Base-by-base conservation (phyloP, 2,329 filamentous ascomycete genomes). In the Stagonosporopsis cucurbitacearum region DNA sequence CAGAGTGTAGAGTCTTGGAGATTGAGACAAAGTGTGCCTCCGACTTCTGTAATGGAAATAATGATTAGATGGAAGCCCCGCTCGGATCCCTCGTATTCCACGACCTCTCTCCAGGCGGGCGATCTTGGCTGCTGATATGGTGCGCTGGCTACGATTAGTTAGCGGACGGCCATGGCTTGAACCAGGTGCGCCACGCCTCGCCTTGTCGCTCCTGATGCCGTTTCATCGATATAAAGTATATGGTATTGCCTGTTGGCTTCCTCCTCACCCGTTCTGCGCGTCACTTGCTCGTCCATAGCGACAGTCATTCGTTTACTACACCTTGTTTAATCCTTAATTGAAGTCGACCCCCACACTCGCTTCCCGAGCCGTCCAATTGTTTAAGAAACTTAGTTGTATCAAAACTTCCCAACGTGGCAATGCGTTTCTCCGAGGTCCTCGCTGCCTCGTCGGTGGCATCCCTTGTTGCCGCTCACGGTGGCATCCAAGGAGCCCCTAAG, bases 351-450 rank as follows among this genome's bases (percentile, higher is more conserved):
- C 23, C 52, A 59, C 65, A 65, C 59, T 66, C 64, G 51, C 60
- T 64, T 43, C 43, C 23, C 23, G 30, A 50, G 36, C 41, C 46
- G 19, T 35, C 36, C 33, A 52, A n/a, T n/a, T 32, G 13, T 56
- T 51, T 53, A 39, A 39, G 43, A 25, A 28, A 32, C 12, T n/a
- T 22, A 49, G 33, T 42, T 43, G 36, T 26, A 50, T 28, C 30
- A 30, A 13, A 55, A 22, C 23, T 37, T 20, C n/a, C 28, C n/a
- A 9, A 36, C 30, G 12, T 28, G 49, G 64, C 53, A 17, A 75
- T 75, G 73, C 71, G 67, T 46, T 68, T 74, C 63, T 62, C 67
- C 22, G 64, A 65, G 25, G 35, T 72, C n/a, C 55, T 69, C 26
- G 63, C 68, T 35, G 68, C 62, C 40, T 65, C 68, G 17, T 50